Percentiles rank a stretch among this genome's conserved stretches.
Evolutionary conservation across 1,139 yeast genomes (phyloP).

Genomic region (Pichia sp.): DNA sequence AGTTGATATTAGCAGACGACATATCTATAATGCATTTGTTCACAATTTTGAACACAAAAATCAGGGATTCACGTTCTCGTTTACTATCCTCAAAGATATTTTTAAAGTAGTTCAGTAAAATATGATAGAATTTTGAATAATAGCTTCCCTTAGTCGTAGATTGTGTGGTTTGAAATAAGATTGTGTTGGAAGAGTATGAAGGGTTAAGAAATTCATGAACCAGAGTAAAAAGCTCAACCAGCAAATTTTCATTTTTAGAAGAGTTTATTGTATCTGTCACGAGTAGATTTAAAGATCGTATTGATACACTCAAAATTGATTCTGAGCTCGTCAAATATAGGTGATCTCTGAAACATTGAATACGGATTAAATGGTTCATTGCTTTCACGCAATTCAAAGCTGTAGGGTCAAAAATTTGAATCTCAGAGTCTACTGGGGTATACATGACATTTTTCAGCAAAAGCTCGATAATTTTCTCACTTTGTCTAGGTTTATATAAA

Average conservation of each 20-base stretch:
- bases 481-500: slow-evolving; percentile 35
- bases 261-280: slow-evolving; percentile 9
- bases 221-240: slow-evolving; percentile 32
- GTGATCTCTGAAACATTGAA: slow-evolving; percentile 40
- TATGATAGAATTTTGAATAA: slow-evolving; percentile 30
- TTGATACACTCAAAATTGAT: slow-evolving; percentile 29
- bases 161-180: slow-evolving; percentile 24
- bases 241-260: slow-evolving; percentile 23
- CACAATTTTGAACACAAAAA: slow-evolving; percentile 35
- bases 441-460: slow-evolving; percentile 28
- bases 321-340: slow-evolving; percentile 36
- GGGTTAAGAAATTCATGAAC: slow-evolving; percentile 34
- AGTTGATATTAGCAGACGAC: slow-evolving; percentile 35
- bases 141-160: slow-evolving; percentile 9
- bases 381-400: slow-evolving; percentile 36
- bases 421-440: slow-evolving; percentile 14
- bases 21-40: slow-evolving; percentile 37
- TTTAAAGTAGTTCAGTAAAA: slow-evolving; percentile 27
- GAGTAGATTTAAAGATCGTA: slow-evolving; percentile 25
- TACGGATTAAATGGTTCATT: slow-evolving; percentile 32
- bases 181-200: slow-evolving; percentile 27
- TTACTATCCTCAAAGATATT: slow-evolving; percentile 21
- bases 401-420: slow-evolving; percentile 35
- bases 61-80: slow-evolving; percentile 25
- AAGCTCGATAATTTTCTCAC: slow-evolving; percentile 31